These are phyloP conservation scores for Oxytropis ochrocephala DNA, from an alignment of 306 rosid species.

Conservation along the genomic window DNA sequence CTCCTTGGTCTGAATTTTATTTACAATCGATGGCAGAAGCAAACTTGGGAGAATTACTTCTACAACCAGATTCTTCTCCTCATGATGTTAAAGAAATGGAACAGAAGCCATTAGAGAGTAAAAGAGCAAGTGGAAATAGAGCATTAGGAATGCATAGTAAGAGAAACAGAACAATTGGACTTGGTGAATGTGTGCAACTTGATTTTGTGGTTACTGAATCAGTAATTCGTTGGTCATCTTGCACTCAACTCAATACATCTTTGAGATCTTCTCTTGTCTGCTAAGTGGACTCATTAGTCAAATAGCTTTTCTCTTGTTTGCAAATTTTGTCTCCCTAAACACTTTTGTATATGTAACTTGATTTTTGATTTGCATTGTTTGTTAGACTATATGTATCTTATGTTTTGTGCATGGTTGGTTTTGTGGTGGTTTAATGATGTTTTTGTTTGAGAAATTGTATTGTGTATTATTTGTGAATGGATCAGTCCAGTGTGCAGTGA, in stretches of 20 bases:
- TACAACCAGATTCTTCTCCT: constrained; percentile 43
- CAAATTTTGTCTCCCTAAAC: constrained; percentile 28
- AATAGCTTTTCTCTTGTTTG: constrained; percentile 15
- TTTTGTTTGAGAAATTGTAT: constrained; percentile 19
- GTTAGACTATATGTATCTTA: constrained; percentile 9
- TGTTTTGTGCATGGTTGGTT: neutral
- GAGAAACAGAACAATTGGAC: constrained; percentile 82
- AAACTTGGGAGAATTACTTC: constrained; percentile 45
- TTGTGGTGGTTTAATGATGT: constrained; percentile 4
- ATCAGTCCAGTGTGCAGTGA: no score
- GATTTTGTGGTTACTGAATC: constrained; percentile 77
- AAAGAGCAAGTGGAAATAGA: constrained; percentile 51
- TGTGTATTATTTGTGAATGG: neutral
- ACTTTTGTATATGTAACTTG: constrained; percentile 19
- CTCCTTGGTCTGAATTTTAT: constrained; percentile 2
- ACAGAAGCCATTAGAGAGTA: constrained; percentile 35
- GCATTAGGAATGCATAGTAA: constrained; percentile 57
- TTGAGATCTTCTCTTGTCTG: constrained; percentile 79
- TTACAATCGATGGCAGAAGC: constrained; percentile 35
- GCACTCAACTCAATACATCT: constrained; percentile 71
- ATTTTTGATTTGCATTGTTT: neutral
- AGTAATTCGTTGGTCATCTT: constrained; percentile 85
- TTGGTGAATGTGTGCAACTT: constrained; percentile 71
- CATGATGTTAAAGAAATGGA: constrained; percentile 23
- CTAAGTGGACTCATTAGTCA: constrained; percentile 18